Evolutionary conservation across 495 filamentous ascomycete species (phyloP), one percentile per base, ranked within the genome.

Genomic region (Annulohypoxylon maeteangense): DNA sequence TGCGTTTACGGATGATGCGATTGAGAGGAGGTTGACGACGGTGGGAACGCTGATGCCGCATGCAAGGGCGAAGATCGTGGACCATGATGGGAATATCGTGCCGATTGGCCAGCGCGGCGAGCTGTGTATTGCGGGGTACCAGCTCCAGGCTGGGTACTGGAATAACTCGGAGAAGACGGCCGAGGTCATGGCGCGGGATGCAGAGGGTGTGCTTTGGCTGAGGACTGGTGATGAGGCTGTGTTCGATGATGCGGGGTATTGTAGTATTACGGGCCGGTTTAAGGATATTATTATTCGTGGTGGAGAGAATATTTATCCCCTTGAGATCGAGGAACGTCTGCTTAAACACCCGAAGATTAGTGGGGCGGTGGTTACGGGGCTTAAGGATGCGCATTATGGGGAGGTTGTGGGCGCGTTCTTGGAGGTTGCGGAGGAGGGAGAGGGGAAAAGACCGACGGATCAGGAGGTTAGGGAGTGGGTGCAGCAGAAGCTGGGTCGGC

Each of bases 291-390:
- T 90, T 68, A 90, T 90, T 62, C 75, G 88, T 59, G 84, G 85
- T 85, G 85, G 85, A 53, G 85, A 87, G 73, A 87, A 87, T 70
- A 91, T 92, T 65, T 91, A 91, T 69, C 90, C 90, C 1, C 81
- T 91, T 16, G 89, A 92, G 72, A 91, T 92, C 62, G 90, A 92
- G 78, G 87, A 90, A 72, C 82, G 89, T n/a, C 80, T 92, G 4
- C 70, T 86, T 1, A 78, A 80, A 12, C 89, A 92, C 75, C 81
- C 87, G 1, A 77, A 80, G 2, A 82, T 92, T 22, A 64, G 79
- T 0, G 73, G 85, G 3, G 89, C 90, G 1, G 81, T 88, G 20
- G 90, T 91, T 0, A 85, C 91, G 54, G 90, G 89, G 2, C 79
- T 92, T 4, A 84, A 87, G 27, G 84, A 91, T 65, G 78, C 78